A percentile compares a stretch with the other conserved stretches of the same genome.
Conservation (phyloP, 768 basidiomycete genomes). For the Tulasnella sp. region DNA sequence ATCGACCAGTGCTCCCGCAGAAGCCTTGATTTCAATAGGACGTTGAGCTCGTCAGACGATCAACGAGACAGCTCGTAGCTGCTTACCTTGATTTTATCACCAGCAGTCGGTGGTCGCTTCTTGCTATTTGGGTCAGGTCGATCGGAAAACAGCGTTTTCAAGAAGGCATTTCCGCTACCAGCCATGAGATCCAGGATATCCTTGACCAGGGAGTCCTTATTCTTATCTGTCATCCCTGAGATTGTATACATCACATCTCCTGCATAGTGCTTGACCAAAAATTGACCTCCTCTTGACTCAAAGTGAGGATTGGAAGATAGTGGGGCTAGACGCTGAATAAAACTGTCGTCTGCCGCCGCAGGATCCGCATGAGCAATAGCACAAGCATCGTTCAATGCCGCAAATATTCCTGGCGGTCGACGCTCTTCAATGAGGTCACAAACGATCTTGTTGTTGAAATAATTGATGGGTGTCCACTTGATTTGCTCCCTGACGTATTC, state of each 20-base stretch:
- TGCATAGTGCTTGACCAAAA: constrained; percentile 92
- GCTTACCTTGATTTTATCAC: constrained; percentile 88
- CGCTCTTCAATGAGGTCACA: constrained; percentile 97
- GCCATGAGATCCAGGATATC: constrained; percentile 85
- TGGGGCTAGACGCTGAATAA: constrained; percentile 76
- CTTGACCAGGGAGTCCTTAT: constrained; percentile 94
- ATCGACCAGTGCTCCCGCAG: constrained; percentile 91
- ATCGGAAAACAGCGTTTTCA: constrained; percentile 84
- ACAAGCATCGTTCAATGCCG: constrained; percentile 96
- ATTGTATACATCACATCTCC: constrained; percentile 99
- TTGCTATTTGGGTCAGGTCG: constrained; percentile 92
- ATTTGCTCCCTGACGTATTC: constrained; percentile 98
- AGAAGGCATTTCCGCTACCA: constrained; percentile 65
- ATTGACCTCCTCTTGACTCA: constrained; percentile 86
- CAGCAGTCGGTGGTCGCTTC: constrained; percentile 94
- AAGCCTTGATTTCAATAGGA: constrained; percentile 36
- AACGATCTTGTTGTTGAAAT: constrained; percentile 95
- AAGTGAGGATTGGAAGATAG: constrained; percentile 85
- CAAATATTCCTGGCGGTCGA: constrained; percentile 92
- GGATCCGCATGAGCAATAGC: constrained; percentile 98
- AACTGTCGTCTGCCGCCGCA: constrained; percentile 88
- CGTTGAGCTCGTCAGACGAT: background rate
- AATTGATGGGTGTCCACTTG: constrained; percentile 99
- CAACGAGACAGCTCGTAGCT: background rate
- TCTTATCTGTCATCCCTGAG: constrained; percentile 98